Conservation (phyloP, 192 early-diverging fungal species). For the Helicostylum pulchrum region DNA sequence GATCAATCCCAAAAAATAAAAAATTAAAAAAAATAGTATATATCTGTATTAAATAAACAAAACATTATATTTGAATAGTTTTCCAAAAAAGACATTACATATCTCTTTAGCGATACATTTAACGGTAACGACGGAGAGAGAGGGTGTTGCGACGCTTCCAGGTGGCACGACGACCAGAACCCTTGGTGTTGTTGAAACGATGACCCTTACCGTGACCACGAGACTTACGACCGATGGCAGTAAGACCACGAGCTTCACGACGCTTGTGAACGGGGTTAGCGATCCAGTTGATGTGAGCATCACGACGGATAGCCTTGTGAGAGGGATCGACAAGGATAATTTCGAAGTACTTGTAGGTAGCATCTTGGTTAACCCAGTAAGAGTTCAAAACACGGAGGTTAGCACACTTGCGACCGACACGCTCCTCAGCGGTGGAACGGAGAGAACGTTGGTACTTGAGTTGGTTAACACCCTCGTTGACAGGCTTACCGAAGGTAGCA, state of each 20-base stretch:
- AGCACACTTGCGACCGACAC: constrained; percentile 92
- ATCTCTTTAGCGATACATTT: constrained; percentile 35
- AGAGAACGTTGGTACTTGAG: constrained; percentile 98
- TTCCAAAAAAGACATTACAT: too few relatives aligned
- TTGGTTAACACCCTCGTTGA: constrained; percentile 94
- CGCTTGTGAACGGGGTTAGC: constrained; percentile 95
- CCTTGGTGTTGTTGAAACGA: constrained; percentile 93
- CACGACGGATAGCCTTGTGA: constrained; percentile 98
- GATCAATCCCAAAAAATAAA: too few relatives aligned
- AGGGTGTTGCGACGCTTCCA: constrained; percentile 97
- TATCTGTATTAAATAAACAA: too few relatives aligned
- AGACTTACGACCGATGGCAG: constrained; percentile 94
- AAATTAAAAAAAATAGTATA: too few relatives aligned
- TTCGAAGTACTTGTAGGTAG: constrained; percentile 99
- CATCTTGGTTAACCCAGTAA: constrained; percentile 99
- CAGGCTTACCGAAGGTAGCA: constrained; percentile 97
- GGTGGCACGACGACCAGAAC: constrained; percentile 89
- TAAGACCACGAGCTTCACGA: constrained; percentile 97
- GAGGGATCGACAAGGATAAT: constrained; percentile 96
- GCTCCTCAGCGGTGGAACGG: constrained; percentile 92
- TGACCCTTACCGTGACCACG: constrained; percentile 97
- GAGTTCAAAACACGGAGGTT: constrained; percentile 99
- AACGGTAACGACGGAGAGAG: constrained; percentile 91
- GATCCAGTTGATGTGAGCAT: constrained; percentile 99
- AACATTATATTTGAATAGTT: too few relatives aligned